Conservation (phyloP, 192 early-diverging fungal genomes). For the Anaeromyces robustus region DNA sequence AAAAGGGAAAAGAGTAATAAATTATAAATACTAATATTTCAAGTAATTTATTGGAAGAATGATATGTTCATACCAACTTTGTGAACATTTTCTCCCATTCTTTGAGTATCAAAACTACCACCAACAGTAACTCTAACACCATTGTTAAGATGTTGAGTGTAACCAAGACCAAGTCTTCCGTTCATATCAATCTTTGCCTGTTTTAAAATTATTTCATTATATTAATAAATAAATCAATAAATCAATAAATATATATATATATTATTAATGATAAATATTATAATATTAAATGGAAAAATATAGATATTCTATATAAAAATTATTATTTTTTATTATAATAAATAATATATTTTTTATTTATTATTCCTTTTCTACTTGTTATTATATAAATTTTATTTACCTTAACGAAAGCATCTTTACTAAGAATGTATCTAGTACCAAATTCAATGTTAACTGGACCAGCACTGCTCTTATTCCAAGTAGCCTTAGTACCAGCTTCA, state of each 20-base stretch:
- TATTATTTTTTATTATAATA: background rate
- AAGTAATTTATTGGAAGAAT: background rate
- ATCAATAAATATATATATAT: constrained; percentile 42
- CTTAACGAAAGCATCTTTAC: background rate
- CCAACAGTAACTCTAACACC: constrained; percentile 90
- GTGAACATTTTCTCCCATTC: constrained; percentile 66
- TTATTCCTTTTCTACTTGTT: no score
- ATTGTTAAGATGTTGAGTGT: constrained; percentile 70
- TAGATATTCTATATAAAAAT: no score
- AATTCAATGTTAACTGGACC: constrained; percentile 2
- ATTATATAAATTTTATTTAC: background rate
- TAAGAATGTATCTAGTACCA: background rate
- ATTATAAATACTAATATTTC: background rate
- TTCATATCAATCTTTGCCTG: background rate
- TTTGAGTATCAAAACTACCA: constrained; percentile 85
- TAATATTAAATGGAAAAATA: no score
- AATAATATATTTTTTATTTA: background rate
- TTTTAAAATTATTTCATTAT: no score
- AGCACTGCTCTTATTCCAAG: constrained; percentile 69
- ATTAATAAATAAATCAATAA: no score
- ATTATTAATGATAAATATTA: no score
- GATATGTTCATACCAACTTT: background rate
- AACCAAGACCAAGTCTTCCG: background rate
- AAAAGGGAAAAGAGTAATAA: background rate
- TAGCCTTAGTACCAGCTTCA: constrained; percentile 88